Conservation (phyloP, 192 early-diverging fungal species). For the Dissophora globulifera region DNA sequence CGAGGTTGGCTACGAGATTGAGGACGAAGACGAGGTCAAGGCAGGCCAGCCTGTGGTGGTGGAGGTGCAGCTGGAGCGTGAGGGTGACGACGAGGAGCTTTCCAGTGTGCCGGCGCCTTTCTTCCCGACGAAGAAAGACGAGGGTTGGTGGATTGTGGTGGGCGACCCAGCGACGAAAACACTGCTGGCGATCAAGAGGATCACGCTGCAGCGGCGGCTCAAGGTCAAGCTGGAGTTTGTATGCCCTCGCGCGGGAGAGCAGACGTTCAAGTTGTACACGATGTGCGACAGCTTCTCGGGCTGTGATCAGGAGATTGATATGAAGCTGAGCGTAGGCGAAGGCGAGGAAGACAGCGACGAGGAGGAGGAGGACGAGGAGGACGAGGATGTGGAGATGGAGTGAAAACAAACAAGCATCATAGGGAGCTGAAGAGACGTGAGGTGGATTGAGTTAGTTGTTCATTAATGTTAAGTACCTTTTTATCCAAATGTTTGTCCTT, state of each 20-base stretch:
- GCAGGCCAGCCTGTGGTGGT: conserved; percentile 75
- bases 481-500: no score
- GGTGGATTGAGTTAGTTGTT: no score
- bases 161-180: conserved; percentile 82
- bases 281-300: conserved; percentile 97
- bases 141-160: conserved; percentile 98
- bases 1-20: conserved; percentile 80
- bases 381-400: conserved; percentile 52
- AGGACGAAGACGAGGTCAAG: conserved; percentile 68
- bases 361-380: conserved; percentile 61
- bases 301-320: conserved; percentile 94
- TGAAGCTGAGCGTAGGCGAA: conserved; percentile 69
- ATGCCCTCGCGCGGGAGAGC: conserved; percentile 69
- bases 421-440: no score
- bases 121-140: conserved; percentile 90
- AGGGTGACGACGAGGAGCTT: conserved; percentile 78
- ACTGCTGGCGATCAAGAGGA: conserved; percentile 90
- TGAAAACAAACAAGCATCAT: no score
- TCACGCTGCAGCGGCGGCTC: conserved; percentile 70
- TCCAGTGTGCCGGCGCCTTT: conserved; percentile 92
- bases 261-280: conserved; percentile 80
- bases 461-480: no score
- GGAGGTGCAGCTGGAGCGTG: conserved; percentile 82
- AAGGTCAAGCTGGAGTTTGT: conserved; percentile 85
- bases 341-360: conserved; percentile 65